phyloP scores from a whole-genome alignment of 371 early-diverging fungal genomes.

The Mortierella sp. region DNA sequence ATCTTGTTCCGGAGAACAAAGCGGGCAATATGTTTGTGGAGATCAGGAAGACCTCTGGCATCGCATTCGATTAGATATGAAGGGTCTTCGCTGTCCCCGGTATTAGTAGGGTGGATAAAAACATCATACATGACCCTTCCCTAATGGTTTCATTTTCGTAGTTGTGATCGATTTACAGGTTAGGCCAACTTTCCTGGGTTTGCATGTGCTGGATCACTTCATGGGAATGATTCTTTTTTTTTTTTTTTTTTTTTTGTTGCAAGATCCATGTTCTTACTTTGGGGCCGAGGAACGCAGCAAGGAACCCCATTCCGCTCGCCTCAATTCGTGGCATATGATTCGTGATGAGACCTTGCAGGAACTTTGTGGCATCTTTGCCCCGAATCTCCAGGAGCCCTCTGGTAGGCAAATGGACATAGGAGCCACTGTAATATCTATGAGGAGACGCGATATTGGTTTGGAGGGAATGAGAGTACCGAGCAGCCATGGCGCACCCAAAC shows the following conservation, averaged over 20 bases:
- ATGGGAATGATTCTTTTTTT: background rate
- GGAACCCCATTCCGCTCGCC: constrained; percentile 77
- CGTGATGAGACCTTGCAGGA: constrained; percentile 91
- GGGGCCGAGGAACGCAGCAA: constrained; percentile 79
- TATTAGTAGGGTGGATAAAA: constrained; percentile 85
- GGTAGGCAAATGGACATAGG: constrained; percentile 58
- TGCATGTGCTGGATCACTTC: background rate
- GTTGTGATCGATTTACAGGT: background rate
- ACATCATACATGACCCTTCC: constrained; percentile 92
- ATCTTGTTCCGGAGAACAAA: constrained; percentile 86
- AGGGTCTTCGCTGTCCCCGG: constrained; percentile 67
- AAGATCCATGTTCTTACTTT: constrained; percentile 61
- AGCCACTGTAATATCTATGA: background rate
- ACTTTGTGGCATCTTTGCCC: constrained; percentile 82
- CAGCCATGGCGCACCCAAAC: background rate
- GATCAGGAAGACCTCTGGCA: constrained; percentile 53
- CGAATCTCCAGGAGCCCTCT: constrained; percentile 74
- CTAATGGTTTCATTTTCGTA: constrained; percentile 34
- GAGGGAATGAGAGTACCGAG: background rate
- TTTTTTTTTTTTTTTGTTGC: background rate
- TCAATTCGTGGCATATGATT: constrained; percentile 84
- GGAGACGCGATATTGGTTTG: too few species aligned
- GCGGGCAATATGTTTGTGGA: constrained; percentile 77
- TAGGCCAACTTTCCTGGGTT: too few species aligned
- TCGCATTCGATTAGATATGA: constrained; percentile 85